Base-by-base conservation (phyloP, 495 filamentous ascomycete species). In the Xylaria telfairii region DNA sequence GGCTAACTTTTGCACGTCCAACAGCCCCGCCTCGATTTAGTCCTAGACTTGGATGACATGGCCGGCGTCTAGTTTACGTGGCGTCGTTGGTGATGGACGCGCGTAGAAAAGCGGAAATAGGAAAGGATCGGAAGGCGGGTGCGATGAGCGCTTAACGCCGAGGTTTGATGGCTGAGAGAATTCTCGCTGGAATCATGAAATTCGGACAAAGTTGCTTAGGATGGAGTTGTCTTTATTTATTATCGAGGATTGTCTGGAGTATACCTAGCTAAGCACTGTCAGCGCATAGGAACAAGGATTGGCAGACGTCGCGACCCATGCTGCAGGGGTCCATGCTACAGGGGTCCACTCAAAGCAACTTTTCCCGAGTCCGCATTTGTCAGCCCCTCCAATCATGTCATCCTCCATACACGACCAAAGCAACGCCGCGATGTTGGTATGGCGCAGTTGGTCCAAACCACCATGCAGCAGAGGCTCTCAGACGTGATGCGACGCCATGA, bases 1-100 rank as follows among this genome's bases (percentile, higher is more conserved):
- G 32, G 71, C 71, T 44, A 65, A 75, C 76, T 69, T 77, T 54
- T 74, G 71, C 76, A 77, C 41, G 76, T 77, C 69, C 72, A 69
- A 69, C 76, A 77, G 30, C 74, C 68, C 67, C 63, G 72, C 59
- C 67, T 56, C 37, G 71, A 56, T 37, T 71, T 73, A 44, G 62
- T 73, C 9, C 34, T 67, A n/a, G 32, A 28, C 1, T 54, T 54
- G 12, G 60, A 68, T 42, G 37, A 9, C 47, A 49, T 49, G 8
- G 26, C 10, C 44, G 30, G 46, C 7, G 9, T 28, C 30, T 37
- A 49, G 42, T 51, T 41, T 26, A 28, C 21, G 21, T 21, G 3
- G 21, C 37, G 32, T 41, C 37, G 46, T 19, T 32, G 19, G 15
- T 10, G 9, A 42, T 41, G 7, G 13, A 49, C 28, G 47, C 7